Conservation (phyloP, 768 basidiomycete genomes). For the Tremella mesenterica region DNA sequence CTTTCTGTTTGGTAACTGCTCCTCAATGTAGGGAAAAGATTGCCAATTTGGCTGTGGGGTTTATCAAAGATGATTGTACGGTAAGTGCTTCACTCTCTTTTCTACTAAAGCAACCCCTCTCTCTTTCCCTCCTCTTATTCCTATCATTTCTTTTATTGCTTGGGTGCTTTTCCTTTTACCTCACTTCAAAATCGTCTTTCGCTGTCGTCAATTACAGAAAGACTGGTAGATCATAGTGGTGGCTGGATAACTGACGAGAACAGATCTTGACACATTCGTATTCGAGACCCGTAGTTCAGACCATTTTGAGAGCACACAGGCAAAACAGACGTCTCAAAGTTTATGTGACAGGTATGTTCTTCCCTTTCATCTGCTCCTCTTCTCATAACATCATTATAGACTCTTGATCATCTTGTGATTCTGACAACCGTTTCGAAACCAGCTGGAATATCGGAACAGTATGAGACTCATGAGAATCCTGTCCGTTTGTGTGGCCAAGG, state of each 20-base stretch:
- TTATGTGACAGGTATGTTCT: too few species aligned
- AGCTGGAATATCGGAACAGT: too few species aligned
- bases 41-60: constrained; percentile 74
- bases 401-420: too few species aligned
- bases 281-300: constrained; percentile 89
- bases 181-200: background rate
- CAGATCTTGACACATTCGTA: constrained; percentile 96
- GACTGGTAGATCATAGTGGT: background rate
- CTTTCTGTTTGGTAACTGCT: constrained; percentile 63
- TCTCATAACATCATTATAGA: too few species aligned
- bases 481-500: background rate
- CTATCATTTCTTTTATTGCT: background rate
- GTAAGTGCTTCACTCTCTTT: constrained; percentile 44
- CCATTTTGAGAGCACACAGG: constrained; percentile 78
- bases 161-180: background rate
- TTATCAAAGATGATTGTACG: constrained; percentile 83
- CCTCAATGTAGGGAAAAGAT: constrained; percentile 82
- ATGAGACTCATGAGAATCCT: background rate
- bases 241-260: background rate
- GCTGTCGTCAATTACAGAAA: background rate
- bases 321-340: constrained; percentile 85
- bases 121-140: background rate
- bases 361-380: too few species aligned
- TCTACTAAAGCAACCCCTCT: too few species aligned
- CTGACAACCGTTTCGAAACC: too few species aligned